Percentiles rank a stretch among this genome's conserved stretches.
Conservation (phyloP, 306 rosid species). For the Luffa acutangula region DNA sequence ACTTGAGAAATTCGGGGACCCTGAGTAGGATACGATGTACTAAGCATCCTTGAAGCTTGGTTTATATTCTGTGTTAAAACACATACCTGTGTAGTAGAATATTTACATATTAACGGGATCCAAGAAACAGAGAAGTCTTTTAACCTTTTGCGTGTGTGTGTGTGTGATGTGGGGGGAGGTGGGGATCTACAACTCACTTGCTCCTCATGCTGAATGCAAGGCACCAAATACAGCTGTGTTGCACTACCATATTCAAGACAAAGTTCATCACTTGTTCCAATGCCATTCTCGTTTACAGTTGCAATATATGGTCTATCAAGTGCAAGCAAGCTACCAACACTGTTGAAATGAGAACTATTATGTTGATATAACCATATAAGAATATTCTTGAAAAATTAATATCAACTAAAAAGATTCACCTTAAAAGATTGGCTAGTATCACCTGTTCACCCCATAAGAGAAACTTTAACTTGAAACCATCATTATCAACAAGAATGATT, state of each 20-base stretch:
- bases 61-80: slow-evolving; percentile 51
- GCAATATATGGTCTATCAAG: slow-evolving; percentile 70
- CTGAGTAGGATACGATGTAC: slow-evolving; percentile 38
- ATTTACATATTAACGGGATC: slow-evolving; percentile 1
- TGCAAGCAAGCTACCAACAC: slow-evolving; percentile 86
- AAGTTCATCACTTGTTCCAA: slow-evolving; percentile 36
- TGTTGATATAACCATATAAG: not conserved
- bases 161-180: not conserved
- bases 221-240: slow-evolving; percentile 80
- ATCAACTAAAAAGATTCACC: slow-evolving; percentile 36
- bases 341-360: slow-evolving; percentile 20
- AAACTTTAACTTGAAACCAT: slow-evolving; percentile 46
- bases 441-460: slow-evolving; percentile 84
- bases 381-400: not conserved
- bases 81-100: slow-evolving; percentile 38
- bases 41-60: slow-evolving; percentile 48
- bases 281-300: slow-evolving; percentile 30
- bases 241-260: slow-evolving; percentile 90
- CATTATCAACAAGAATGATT: slow-evolving; percentile 66
- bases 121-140: not conserved
- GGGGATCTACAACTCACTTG: slow-evolving; percentile 40
- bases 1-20: slow-evolving; percentile 72
- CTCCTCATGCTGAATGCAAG: slow-evolving; percentile 73
- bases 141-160: not conserved
- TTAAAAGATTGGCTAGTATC: slow-evolving; percentile 68